phyloP scores from a whole-genome alignment of 1,284 basidiomycete genomes.

The Sporisorium iseilematis-ciliati region DNA sequence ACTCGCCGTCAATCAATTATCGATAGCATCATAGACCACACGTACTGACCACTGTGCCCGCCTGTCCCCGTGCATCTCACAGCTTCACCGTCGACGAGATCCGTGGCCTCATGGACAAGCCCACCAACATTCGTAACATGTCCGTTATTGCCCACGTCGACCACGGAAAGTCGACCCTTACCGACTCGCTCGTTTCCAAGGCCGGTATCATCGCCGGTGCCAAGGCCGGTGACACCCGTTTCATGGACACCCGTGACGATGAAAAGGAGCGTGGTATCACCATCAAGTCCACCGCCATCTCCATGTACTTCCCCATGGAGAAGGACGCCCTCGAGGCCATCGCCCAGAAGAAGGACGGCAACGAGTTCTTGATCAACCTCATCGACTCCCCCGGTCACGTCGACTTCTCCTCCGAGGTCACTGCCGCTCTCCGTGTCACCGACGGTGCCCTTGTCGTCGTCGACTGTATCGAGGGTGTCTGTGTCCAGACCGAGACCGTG shows the following conservation, averaged over 20 bases:
- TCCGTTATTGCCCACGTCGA: conserved; percentile 81
- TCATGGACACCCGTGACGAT: conserved; percentile 96
- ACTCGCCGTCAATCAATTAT: too few relatives aligned
- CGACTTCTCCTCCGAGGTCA: conserved; percentile 99
- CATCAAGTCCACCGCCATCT: conserved; percentile 99
- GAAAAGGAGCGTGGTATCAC: conserved; percentile 99
- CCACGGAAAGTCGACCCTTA: conserved; percentile 99
- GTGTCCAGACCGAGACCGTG: conserved; percentile 99
- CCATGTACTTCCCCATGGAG: conserved; percentile 97
- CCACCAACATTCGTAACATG: conserved; percentile 94
- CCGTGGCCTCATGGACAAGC: conserved; percentile 86
- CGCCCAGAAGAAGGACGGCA: conserved; percentile 92
- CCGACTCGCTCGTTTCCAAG: conserved; percentile 98
- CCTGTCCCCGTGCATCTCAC: not conserved
- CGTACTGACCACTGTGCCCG: conserved; percentile 25
- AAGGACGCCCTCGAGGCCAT: conserved; percentile 81
- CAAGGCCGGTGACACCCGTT: conserved; percentile 95
- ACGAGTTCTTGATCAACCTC: conserved; percentile 99
- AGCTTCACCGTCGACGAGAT: conserved; percentile 78
- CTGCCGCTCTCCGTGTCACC: conserved; percentile 98
- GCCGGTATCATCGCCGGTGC: conserved; percentile 97
- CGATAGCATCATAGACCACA: not conserved
- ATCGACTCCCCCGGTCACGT: conserved; percentile 99
- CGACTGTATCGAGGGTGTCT: conserved; percentile 99
- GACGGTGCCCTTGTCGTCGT: conserved; percentile 93